These are phyloP conservation scores for Eimeria maxima DNA, from an alignment of 169 alveolate species.

Conservation along the genomic window DNA sequence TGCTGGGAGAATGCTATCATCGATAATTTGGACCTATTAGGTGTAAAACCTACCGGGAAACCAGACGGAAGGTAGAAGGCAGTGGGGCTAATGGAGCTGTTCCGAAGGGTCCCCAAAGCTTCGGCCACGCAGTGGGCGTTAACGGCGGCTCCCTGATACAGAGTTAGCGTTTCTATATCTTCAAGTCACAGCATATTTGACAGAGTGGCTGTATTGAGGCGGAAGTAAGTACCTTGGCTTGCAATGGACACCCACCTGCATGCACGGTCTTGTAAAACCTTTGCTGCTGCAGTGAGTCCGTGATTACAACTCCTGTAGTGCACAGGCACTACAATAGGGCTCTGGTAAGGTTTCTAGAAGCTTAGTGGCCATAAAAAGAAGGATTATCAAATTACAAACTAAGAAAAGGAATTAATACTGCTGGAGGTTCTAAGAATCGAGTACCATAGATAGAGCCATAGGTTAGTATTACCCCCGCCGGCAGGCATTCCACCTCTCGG, in stretches of 20 bases:
- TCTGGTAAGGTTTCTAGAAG: too few species aligned
- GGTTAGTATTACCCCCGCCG: too few species aligned
- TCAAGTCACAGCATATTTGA: neutral
- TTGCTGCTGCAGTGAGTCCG: neutral
- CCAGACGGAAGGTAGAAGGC: conserved; percentile 29
- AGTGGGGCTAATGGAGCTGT: conserved; percentile 8
- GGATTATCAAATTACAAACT: too few species aligned
- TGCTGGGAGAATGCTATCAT: neutral
- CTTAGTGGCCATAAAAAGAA: too few species aligned
- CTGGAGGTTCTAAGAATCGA: too few species aligned
- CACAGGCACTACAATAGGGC: neutral
- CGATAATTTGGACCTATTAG: neutral
- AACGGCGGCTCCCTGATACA: neutral
- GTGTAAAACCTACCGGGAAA: neutral
- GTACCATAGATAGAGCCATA: too few species aligned
- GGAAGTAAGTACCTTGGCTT: neutral
- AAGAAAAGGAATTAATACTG: too few species aligned
- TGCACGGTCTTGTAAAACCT: neutral
- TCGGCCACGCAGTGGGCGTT: neutral
- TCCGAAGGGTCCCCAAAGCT: neutral
- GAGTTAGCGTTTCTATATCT: neutral
- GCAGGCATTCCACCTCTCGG: too few species aligned
- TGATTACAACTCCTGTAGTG: too few species aligned
- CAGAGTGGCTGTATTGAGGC: neutral
- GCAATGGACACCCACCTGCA: neutral